Evolutionary conservation across 495 filamentous ascomycete species (phyloP), one percentile per base, ranked within the genome.

Genomic region (Penicillium verhagenii): DNA sequence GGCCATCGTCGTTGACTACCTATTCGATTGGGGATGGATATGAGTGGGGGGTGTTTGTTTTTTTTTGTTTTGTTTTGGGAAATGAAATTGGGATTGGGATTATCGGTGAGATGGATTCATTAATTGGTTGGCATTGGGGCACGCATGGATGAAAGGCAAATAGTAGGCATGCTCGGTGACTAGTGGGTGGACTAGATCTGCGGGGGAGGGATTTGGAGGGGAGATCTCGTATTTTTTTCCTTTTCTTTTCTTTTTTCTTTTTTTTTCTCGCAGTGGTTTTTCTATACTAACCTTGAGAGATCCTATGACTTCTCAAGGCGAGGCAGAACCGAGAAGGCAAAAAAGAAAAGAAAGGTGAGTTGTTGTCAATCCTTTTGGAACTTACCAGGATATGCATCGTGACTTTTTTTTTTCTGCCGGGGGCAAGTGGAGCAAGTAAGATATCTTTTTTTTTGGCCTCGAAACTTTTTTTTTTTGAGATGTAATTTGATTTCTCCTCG

Each of bases 1-100:
- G 94, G 8, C 94, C 94, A 71, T 98, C 94, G 70, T 98, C 94
- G 76, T 98, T 98, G 47, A 86, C 83, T 13, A 92, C 77, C 87
- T 91, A 51, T 54, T 49, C 42, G 29, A 37, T 24, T 16, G n/a
- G 37, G 10, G 37, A 21, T 43, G 21, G 39, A 23, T 21, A 21
- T 43, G 39, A 21, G 19, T 21, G n/a, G n/a, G n/a, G n/a, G n/a
- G 9, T 35, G 31, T 14, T 35, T 31, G 8, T 44, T 55, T 24
- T 21, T 47, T 52, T 35, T 6, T 35, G 9, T 35, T 6, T 35
- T 35, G 9, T 35, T n/a, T n/a, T n/a, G n/a, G n/a, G n/a, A n/a
- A n/a, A n/a, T n/a, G n/a, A n/a, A n/a, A n/a, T n/a, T n/a, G n/a
- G n/a, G n/a, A n/a, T n/a, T n/a, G n/a, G n/a, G n/a, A n/a, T n/a